Conservation (phyloP, 371 early-diverging fungal genomes). For the Mortierella sp. region DNA sequence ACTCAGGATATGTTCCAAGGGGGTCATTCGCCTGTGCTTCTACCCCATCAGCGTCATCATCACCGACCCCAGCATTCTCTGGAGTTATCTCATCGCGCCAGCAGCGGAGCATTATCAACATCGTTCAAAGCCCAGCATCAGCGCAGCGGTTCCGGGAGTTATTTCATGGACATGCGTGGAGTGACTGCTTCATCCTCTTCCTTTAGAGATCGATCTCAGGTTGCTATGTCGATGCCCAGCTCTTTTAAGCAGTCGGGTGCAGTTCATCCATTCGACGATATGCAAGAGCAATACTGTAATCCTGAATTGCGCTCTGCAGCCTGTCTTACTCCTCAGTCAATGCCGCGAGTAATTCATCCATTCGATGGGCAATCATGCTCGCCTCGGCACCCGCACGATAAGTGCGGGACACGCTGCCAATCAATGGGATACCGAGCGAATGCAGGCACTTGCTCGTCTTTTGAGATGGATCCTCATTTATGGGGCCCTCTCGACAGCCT, state of each 20-base stretch:
- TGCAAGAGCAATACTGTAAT: slow-evolving; percentile 8
- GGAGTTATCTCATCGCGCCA: slow-evolving; percentile 19
- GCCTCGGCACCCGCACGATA: slow-evolving; percentile 20
- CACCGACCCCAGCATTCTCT: slow-evolving; percentile 4
- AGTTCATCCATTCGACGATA: slow-evolving; percentile 28
- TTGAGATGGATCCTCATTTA: slow-evolving; percentile 39
- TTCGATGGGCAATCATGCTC: slow-evolving; percentile 1
- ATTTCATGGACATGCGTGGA: slow-evolving; percentile 27
- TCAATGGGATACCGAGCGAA: slow-evolving; percentile 17
- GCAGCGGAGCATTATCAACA: slow-evolving; percentile 26
- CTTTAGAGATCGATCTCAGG: slow-evolving; percentile 13
- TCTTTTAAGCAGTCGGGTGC: slow-evolving; percentile 15
- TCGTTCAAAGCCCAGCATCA: slow-evolving; percentile 35
- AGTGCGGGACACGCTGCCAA: slow-evolving; percentile 14
- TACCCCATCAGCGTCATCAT: slow-evolving; percentile 10
- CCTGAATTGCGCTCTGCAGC: slow-evolving; percentile 8
- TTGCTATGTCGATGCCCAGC: slow-evolving; percentile 4
- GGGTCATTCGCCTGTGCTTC: slow-evolving; percentile 20
- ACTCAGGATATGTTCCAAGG: slow-evolving; percentile 24
- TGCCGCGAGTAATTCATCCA: slow-evolving; percentile 5
- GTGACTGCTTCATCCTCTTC: slow-evolving; percentile 1
- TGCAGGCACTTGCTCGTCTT: slow-evolving; percentile 1
- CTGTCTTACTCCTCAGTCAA: not conserved
- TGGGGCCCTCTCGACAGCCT: slow-evolving; percentile 45
- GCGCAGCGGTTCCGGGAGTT: slow-evolving; percentile 39